Percentiles rank a stretch among this genome's conserved stretches.
phyloP scores from a whole-genome alignment of 768 basidiomycete species.

The Rubroboletus pulcherrimus region DNA sequence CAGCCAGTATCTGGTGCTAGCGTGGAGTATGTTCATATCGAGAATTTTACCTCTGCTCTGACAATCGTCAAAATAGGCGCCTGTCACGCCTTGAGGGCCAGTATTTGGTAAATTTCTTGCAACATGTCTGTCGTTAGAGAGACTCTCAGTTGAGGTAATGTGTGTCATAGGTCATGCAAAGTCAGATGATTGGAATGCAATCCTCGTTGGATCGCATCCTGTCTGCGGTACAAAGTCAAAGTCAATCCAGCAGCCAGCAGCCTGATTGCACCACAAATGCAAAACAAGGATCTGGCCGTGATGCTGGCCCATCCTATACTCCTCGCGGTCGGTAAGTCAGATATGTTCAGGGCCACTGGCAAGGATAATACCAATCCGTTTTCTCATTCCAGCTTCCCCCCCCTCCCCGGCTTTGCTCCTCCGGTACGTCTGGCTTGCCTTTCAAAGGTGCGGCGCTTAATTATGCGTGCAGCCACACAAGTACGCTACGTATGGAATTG shows the following conservation, averaged over 20 bases:
- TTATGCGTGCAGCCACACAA: slow-evolving; percentile 64
- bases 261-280: slow-evolving; percentile 13
- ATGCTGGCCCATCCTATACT: slow-evolving; percentile 26
- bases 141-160: neutral
- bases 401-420: slow-evolving; percentile 87
- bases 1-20: slow-evolving; percentile 59
- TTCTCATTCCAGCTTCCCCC: slow-evolving; percentile 58
- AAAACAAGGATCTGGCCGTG: slow-evolving; percentile 23
- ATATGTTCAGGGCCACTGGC: slow-evolving; percentile 14
- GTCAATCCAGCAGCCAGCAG: slow-evolving; percentile 32
- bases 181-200: slow-evolving; percentile 94
- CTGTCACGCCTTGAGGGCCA: slow-evolving; percentile 83
- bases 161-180: slow-evolving; percentile 71
- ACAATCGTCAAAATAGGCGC: slow-evolving; percentile 47
- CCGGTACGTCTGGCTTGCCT: slow-evolving; percentile 50
- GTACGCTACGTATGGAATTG: slow-evolving; percentile 87
- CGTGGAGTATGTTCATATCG: slow-evolving; percentile 57
- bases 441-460: slow-evolving; percentile 16
- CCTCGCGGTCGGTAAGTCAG: slow-evolving; percentile 33
- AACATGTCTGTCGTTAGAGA: neutral
- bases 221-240: slow-evolving; percentile 51
- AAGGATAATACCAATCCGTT: slow-evolving; percentile 27
- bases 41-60: slow-evolving; percentile 10
- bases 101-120: slow-evolving; percentile 54
- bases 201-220: slow-evolving; percentile 83